Percentiles rank a stretch among this genome's conserved stretches.
Evolutionary conservation across 2,329 filamentous ascomycete genomes (phyloP).

Genomic region (Thelonectria olida): DNA sequence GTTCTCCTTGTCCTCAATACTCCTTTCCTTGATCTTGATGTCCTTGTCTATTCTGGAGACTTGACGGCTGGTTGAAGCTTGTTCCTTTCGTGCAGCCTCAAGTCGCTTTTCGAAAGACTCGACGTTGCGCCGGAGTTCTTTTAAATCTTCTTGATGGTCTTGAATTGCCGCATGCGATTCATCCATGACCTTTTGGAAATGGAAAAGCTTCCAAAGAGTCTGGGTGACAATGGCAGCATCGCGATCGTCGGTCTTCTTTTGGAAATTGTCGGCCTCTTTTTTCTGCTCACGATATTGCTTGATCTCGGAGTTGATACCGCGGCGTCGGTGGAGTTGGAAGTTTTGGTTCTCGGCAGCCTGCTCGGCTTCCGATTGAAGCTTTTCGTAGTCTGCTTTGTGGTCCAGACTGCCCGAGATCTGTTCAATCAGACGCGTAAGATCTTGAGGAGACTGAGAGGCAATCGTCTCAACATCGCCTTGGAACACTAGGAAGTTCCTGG

Average conservation of each 20-base stretch:
- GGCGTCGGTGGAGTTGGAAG: conserved; percentile 86
- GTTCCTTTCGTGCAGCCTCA: conserved; percentile 84
- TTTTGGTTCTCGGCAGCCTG: conserved; percentile 88
- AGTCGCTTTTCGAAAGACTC: conserved; percentile 84
- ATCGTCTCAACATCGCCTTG: conserved; percentile 98
- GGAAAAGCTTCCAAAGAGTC: conserved; percentile 95
- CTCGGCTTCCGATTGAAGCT: conserved; percentile 85
- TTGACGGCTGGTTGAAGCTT: conserved; percentile 78
- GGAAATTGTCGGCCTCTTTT: conserved; percentile 91
- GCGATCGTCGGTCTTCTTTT: conserved; percentile 87
- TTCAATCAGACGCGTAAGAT: conserved; percentile 92
- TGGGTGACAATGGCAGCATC: conserved; percentile 93
- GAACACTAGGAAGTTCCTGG: conserved; percentile 96
- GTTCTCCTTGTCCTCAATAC: conserved; percentile 87
- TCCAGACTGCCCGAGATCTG: conserved; percentile 97
- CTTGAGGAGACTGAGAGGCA: conserved; percentile 92
- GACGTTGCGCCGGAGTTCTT: conserved; percentile 88
- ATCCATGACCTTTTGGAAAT: conserved; percentile 93
- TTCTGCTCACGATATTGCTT: conserved; percentile 98
- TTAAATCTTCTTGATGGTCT: conserved; percentile 92
- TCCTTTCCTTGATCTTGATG: conserved; percentile 86
- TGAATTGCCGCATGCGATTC: conserved; percentile 90
- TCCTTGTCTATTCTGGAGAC: conserved; percentile 84
- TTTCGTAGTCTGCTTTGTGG: conserved; percentile 93
- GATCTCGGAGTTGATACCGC: conserved; percentile 97